Percentiles rank a stretch among this genome's conserved stretches.
phyloP scores from a whole-genome alignment of 805 yeast genomes.

The Kurtzmaniella cleridarum region DNA sequence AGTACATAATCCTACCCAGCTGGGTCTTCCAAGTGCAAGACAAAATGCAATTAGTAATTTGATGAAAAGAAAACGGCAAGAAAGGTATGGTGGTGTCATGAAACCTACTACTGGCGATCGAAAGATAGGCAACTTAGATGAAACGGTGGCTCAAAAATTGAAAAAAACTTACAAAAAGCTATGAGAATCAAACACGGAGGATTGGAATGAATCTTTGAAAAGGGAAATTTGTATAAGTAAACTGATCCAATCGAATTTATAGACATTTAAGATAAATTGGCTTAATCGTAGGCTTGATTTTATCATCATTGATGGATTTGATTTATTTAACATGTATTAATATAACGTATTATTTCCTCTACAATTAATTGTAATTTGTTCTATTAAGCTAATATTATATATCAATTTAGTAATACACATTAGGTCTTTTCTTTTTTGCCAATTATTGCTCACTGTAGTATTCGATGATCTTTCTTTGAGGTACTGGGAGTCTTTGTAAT shows the following conservation, averaged over 20 bases:
- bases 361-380: too few relatives aligned
- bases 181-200: slow-evolving; percentile 7
- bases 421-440: neutral
- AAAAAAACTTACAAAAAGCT: slow-evolving; percentile 4
- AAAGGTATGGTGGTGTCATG: slow-evolving; percentile 8
- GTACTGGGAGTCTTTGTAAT: slow-evolving; percentile 31
- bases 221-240: slow-evolving; percentile 6
- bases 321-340: neutral
- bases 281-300: neutral
- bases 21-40: slow-evolving; percentile 9
- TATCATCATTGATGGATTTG: neutral
- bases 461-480: slow-evolving; percentile 45
- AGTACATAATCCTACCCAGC: slow-evolving; percentile 3
- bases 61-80: slow-evolving; percentile 27
- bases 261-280: neutral
- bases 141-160: slow-evolving; percentile 8
- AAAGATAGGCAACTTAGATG: slow-evolving; percentile 8
- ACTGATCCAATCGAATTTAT: neutral
- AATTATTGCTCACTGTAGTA: slow-evolving; percentile 29
- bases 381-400: neutral
- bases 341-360: neutral
- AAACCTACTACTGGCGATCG: slow-evolving; percentile 8
- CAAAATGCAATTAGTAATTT: slow-evolving; percentile 28
- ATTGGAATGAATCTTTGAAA: slow-evolving; percentile 4
- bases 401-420: neutral